phyloP scores from a whole-genome alignment of 164 flowering plant genomes.

The Chimonanthus praecox region DNA sequence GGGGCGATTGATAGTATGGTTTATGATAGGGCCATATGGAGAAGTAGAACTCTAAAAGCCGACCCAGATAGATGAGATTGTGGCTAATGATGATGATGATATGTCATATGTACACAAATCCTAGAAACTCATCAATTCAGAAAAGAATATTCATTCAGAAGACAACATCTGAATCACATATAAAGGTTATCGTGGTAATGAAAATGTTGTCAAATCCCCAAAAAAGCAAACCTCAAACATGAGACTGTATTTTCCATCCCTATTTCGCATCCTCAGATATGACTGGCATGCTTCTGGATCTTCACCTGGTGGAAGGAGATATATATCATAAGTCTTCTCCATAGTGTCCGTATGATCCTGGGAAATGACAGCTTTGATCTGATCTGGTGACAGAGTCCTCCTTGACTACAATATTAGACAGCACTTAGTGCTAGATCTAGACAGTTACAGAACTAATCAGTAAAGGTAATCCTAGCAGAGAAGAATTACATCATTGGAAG shows the following conservation, averaged over 20 bases:
- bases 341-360: slow-evolving; percentile 50
- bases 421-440: slow-evolving; percentile 14
- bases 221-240: slow-evolving; percentile 85
- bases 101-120: no score
- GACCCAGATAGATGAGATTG: no score
- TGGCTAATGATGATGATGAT: no score
- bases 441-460: slow-evolving; percentile 3
- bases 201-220: slow-evolving; percentile 6
- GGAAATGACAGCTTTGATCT: slow-evolving; percentile 53
- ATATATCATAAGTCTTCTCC: slow-evolving; percentile 93
- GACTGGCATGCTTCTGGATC: slow-evolving; percentile 99
- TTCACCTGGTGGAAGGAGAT: slow-evolving; percentile 96
- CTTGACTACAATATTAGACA: slow-evolving; percentile 54
- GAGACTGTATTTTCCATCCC: slow-evolving; percentile 95
- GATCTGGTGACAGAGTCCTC: slow-evolving; percentile 49
- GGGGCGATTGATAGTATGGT: no score
- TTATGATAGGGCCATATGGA: no score
- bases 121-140: no score
- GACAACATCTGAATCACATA: background rate
- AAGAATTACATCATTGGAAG: background rate
- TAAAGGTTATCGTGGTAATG: background rate
- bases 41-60: no score
- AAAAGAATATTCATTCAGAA: no score
- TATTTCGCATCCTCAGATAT: slow-evolving; percentile 90
- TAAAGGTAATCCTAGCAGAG: background rate